A percentile compares a stretch with the other conserved stretches of the same genome.
phyloP scores from a whole-genome alignment of 192 early-diverging fungal genomes.

The Haplosporangium gracile region DNA sequence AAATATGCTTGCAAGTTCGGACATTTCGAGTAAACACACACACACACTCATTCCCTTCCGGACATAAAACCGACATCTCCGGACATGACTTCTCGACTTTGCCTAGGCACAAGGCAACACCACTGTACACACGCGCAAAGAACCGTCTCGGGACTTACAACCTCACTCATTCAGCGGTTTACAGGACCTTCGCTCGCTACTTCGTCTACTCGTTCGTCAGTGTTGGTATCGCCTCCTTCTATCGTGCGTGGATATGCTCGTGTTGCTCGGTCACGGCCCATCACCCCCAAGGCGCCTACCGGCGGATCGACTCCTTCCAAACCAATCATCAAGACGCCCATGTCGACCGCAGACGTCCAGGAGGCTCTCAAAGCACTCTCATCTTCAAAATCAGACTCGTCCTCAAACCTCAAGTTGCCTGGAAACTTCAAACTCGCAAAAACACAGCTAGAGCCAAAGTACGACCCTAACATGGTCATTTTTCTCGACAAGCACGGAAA shows the following conservation, averaged over 20 bases:
- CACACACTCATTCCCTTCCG: not conserved
- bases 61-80: not conserved
- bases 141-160: not conserved
- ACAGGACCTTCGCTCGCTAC: conserved; percentile 11
- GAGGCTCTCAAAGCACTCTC: not conserved
- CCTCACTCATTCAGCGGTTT: conserved; percentile 8
- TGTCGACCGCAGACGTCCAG: not conserved
- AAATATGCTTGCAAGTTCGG: not conserved
- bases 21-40: not conserved
- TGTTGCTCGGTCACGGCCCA: conserved; percentile 28
- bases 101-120: not conserved
- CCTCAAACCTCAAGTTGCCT: conserved; percentile 18
- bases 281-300: conserved; percentile 19
- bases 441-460: conserved; percentile 10
- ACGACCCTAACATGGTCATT: conserved; percentile 55
- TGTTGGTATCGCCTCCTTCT: not conserved
- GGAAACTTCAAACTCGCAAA: conserved; percentile 34
- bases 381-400: not conserved
- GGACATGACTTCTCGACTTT: not conserved
- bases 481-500: conserved; percentile 54
- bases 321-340: not conserved
- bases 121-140: not conserved
- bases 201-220: not conserved
- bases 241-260: conserved; percentile 33
- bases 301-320: not conserved